Evolutionary conservation across 31 red algal genomes (phyloP).

Genomic region (Bonnemaisonia californica): DNA sequence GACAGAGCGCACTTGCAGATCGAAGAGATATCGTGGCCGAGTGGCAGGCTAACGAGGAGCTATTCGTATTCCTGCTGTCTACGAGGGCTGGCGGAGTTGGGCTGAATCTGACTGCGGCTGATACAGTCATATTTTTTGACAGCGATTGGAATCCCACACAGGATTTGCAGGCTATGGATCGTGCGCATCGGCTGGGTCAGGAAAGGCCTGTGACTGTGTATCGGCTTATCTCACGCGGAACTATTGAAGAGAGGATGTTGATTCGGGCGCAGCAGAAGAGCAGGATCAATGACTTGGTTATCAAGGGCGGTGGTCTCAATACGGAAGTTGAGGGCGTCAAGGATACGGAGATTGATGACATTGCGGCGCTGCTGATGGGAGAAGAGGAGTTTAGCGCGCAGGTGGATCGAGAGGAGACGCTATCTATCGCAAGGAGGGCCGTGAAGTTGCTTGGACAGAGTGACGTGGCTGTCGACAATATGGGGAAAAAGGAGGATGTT

Average conservation of each 20-base stretch:
- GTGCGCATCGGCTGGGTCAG: conserved; percentile 95
- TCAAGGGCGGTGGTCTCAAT: conserved; percentile 85
- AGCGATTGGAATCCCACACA: conserved; percentile 98
- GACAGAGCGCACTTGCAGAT: conserved; percentile 89
- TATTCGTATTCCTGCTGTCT: conserved; percentile 93
- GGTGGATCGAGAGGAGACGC: conserved; percentile 28
- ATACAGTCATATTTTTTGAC: conserved; percentile 98
- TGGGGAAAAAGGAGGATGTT: too few relatives aligned
- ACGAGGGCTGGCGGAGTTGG: conserved; percentile 97
- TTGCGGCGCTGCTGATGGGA: conserved; percentile 84
- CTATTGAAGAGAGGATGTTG: conserved; percentile 97
- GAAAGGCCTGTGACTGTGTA: conserved; percentile 97
- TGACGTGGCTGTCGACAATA: neutral
- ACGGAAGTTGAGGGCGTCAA: conserved; percentile 62
- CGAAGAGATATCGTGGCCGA: conserved; percentile 89
- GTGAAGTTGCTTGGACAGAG: conserved; percentile 10
- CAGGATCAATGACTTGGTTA: conserved; percentile 94
- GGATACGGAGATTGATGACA: conserved; percentile 78
- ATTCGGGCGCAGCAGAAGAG: conserved; percentile 91
- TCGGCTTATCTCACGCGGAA: conserved; percentile 88
- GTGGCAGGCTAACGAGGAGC: conserved; percentile 86
- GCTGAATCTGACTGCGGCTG: conserved; percentile 96
- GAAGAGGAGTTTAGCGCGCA: conserved; percentile 75
- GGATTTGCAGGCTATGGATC: conserved; percentile 98
- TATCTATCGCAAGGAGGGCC: conserved; percentile 27